These are phyloP conservation scores for Telfairia occidentalis DNA, from an alignment of 331 rosid genomes.

Conservation along the genomic window DNA sequence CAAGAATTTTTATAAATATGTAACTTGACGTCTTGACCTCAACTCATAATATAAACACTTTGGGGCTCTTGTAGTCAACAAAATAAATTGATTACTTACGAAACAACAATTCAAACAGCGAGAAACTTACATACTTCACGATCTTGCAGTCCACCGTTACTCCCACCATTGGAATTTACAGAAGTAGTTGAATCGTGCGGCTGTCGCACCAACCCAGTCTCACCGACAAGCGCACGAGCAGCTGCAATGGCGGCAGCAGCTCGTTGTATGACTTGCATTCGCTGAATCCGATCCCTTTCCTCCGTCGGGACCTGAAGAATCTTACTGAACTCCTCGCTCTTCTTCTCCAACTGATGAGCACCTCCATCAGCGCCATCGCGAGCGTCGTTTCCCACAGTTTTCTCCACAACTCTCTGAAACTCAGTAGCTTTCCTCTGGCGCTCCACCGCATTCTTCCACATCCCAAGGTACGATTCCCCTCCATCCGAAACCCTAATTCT, in stretches of 20 bases:
- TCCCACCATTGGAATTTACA: background rate
- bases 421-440: slow-evolving; percentile 35
- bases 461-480: slow-evolving; percentile 50
- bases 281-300: slow-evolving; percentile 70
- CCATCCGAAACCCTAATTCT: slow-evolving; percentile 25
- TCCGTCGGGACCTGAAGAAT: slow-evolving; percentile 59
- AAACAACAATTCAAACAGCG: background rate
- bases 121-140: slow-evolving; percentile 21
- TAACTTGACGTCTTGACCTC: background rate
- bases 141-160: background rate
- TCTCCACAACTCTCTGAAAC: slow-evolving; percentile 41
- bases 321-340: slow-evolving; percentile 58
- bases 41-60: background rate
- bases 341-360: slow-evolving; percentile 34
- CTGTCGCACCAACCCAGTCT: slow-evolving; percentile 5
- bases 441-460: slow-evolving; percentile 82
- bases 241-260: slow-evolving; percentile 89
- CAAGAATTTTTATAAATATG: background rate
- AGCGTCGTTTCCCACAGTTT: background rate
- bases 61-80: background rate
- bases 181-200: background rate
- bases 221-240: slow-evolving; percentile 39
- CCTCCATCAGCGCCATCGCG: slow-evolving; percentile 1
- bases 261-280: slow-evolving; percentile 79
- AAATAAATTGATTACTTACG: background rate